Evolutionary conservation across 257 asterid genomes (phyloP).

Genomic region (Rauvolfia tetraphylla): DNA sequence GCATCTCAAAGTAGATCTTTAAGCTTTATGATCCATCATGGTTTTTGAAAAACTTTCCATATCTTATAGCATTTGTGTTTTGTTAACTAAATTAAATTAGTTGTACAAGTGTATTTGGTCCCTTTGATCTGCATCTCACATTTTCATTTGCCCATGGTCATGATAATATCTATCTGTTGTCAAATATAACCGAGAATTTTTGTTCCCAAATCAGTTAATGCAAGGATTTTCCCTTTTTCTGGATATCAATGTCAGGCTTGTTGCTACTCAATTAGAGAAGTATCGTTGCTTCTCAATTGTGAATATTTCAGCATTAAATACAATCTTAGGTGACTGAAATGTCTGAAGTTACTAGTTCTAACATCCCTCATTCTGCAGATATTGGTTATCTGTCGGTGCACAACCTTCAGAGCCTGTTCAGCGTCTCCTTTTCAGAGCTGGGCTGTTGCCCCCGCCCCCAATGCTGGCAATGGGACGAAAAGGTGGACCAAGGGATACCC

Average conservation of each 20-base stretch:
- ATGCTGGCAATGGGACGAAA: conserved; percentile 90
- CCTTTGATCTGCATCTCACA: not conserved
- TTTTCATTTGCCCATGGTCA: not conserved
- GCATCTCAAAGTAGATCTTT: not conserved
- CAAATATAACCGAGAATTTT: not conserved
- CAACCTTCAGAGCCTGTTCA: conserved; percentile 89
- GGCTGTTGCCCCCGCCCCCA: conserved; percentile 86
- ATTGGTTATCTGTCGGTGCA: conserved; percentile 97
- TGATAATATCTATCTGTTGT: not conserved
- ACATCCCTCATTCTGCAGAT: conserved; percentile 40
- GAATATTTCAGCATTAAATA: not conserved
- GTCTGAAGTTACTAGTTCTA: not conserved
- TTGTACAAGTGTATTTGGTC: not conserved
- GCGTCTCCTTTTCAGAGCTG: conserved; percentile 84
- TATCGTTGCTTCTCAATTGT: not conserved
- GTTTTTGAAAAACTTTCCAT: not conserved
- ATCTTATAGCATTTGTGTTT: not conserved
- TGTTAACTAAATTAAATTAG: not conserved
- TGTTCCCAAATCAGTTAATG: not conserved
- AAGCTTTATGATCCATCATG: not conserved
- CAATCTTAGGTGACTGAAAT: not conserved
- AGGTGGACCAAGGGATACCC: conserved; percentile 83
- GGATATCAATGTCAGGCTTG: not conserved
- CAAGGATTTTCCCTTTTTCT: not conserved
- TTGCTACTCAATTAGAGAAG: not conserved